Evolutionary conservation across 257 asterid genomes (phyloP).

Genomic region (Verbena officinalis): DNA sequence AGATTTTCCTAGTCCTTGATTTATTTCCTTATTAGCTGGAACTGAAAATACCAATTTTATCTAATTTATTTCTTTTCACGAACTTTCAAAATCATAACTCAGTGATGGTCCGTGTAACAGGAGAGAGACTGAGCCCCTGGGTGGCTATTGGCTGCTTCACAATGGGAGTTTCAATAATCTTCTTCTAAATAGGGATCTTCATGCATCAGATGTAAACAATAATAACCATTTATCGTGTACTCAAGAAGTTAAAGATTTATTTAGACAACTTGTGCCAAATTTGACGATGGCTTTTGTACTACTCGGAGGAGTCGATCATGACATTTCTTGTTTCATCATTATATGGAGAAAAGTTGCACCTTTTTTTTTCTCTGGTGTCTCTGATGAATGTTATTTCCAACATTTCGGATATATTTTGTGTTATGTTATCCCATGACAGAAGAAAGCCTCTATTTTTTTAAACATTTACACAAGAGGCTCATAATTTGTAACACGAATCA

Average conservation of each 20-base stretch:
- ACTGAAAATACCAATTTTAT: too few relatives aligned
- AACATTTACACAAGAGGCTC: slow-evolving; percentile 20
- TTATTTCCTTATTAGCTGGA: slow-evolving; percentile 5
- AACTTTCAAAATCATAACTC: slow-evolving; percentile 19
- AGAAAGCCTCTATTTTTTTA: not conserved
- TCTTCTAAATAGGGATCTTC: slow-evolving; percentile 57
- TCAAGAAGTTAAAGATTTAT: slow-evolving; percentile 19
- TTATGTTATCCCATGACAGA: too few relatives aligned
- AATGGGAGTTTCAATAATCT: slow-evolving; percentile 83
- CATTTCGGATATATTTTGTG: not conserved
- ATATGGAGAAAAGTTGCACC: slow-evolving; percentile 5
- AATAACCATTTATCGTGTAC: slow-evolving; percentile 17
- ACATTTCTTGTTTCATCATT: slow-evolving; percentile 8
- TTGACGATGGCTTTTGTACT: slow-evolving; percentile 9
- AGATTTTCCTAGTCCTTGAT: slow-evolving; percentile 9
- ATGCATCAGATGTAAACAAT: slow-evolving; percentile 24
- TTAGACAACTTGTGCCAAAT: not conserved
- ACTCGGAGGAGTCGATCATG: slow-evolving; percentile 1
- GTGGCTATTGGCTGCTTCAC: slow-evolving; percentile 79
- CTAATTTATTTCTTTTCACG: not conserved
- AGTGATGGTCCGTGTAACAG: slow-evolving; percentile 40
- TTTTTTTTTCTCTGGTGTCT: not conserved
- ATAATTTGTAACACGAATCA: not conserved
- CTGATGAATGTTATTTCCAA: not conserved
- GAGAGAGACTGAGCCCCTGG: slow-evolving; percentile 96